These are phyloP conservation scores for Camelina hispida DNA, from an alignment of 345 rosid genomes.

Conservation along the genomic window DNA sequence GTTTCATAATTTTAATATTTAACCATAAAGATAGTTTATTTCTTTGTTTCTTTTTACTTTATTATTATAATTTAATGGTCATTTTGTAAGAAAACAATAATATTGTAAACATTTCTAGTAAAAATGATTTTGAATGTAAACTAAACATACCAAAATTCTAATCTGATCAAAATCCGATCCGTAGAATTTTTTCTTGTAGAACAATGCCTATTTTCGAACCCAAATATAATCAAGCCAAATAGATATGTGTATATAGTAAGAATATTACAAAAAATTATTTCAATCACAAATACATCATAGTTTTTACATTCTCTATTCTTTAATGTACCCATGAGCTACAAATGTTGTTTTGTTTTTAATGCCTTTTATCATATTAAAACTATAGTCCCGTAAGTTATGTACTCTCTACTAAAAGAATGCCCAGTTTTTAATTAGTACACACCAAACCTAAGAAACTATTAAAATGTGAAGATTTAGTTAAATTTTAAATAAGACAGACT, in stretches of 20 bases:
- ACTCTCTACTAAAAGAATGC: not conserved
- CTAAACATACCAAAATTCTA: no score
- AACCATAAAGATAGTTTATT: not conserved
- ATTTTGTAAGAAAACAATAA: no score
- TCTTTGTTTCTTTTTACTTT: no score
- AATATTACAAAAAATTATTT: not conserved
- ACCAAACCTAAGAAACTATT: not conserved
- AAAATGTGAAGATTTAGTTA: not conserved
- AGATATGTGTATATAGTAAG: not conserved
- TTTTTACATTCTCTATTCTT: not conserved
- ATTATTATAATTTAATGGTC: not conserved
- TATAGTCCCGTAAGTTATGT: not conserved
- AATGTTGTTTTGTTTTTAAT: no score
- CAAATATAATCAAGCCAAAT: no score
- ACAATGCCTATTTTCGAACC: not conserved
- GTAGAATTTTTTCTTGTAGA: not conserved
- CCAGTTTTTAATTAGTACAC: not conserved
- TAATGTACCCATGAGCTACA: no score
- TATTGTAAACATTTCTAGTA: not conserved
- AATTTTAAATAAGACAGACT: not conserved
- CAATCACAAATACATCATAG: not conserved
- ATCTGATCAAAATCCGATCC: not conserved
- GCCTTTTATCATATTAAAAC: no score
- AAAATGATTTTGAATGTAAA: not conserved
- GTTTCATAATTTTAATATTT: not conserved